Evolutionary conservation across 2,329 filamentous ascomycete species (phyloP).

Genomic region (Teratosphaeriaceae sp.): DNA sequence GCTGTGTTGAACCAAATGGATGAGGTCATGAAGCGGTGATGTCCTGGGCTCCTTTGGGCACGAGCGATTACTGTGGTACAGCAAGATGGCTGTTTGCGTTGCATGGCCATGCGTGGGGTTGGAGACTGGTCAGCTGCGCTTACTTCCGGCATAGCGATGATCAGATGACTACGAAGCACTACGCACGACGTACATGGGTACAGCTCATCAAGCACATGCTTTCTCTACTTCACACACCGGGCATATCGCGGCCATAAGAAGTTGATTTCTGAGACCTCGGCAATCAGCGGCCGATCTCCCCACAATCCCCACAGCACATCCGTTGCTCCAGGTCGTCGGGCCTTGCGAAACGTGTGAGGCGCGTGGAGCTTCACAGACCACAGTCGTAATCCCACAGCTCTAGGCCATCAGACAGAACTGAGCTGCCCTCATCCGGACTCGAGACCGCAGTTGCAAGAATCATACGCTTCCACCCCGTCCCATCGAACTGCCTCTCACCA

Average conservation of each 20-base stretch:
- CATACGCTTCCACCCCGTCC: too few relatives aligned
- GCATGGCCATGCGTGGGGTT: background rate
- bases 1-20: conserved; percentile 60
- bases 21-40: conserved; percentile 26
- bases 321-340: background rate
- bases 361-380: too few relatives aligned
- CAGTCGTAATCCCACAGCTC: too few relatives aligned
- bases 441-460: too few relatives aligned
- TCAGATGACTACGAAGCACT: background rate
- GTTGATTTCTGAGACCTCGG: background rate
- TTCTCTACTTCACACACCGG: background rate
- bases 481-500: too few relatives aligned
- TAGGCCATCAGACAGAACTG: too few relatives aligned
- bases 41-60: too few relatives aligned
- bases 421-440: too few relatives aligned
- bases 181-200: too few relatives aligned
- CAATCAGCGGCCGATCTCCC: background rate
- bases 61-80: too few relatives aligned
- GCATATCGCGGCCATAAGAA: background rate
- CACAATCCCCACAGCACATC: background rate
- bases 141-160: background rate
- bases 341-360: too few relatives aligned
- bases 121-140: background rate
- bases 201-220: too few relatives aligned
- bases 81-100: background rate